These are phyloP conservation scores for Phytophthora hibernalis DNA, from an alignment of 352 stramenopile genomes.

Conservation along the genomic window DNA sequence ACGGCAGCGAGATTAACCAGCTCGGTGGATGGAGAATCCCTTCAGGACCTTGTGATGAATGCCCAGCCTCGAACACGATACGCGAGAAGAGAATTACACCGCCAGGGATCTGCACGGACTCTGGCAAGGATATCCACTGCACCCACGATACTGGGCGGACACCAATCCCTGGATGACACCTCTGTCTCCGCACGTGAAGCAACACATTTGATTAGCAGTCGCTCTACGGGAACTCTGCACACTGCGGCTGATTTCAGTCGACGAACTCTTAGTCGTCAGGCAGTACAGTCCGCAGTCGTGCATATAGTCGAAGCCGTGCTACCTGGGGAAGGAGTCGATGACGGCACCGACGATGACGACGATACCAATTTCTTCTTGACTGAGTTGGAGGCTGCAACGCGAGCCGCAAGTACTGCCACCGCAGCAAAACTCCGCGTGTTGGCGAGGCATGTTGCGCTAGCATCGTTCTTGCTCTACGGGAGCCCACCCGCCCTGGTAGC, in stretches of 20 bases:
- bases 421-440: slow-evolving; percentile 38
- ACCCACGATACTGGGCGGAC: slow-evolving; percentile 10
- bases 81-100: slow-evolving; percentile 52
- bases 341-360: slow-evolving; percentile 40
- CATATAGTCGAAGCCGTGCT: slow-evolving; percentile 25
- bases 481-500: slow-evolving; percentile 32
- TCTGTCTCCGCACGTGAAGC: not conserved
- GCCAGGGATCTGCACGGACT: slow-evolving; percentile 33
- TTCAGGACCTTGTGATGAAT: slow-evolving; percentile 40
- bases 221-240: slow-evolving; percentile 11
- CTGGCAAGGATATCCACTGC: slow-evolving; percentile 48
- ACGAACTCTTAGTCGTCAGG: slow-evolving; percentile 20
- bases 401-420: slow-evolving; percentile 24
- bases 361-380: slow-evolving; percentile 79
- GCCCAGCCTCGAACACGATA: slow-evolving; percentile 61
- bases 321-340: slow-evolving; percentile 10
- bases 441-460: slow-evolving; percentile 48
- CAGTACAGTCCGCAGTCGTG: slow-evolving; percentile 14
- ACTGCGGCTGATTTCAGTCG: not conserved
- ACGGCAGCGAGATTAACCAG: slow-evolving; percentile 10
- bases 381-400: slow-evolving; percentile 59
- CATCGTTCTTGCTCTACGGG: slow-evolving; percentile 66
- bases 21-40: slow-evolving; percentile 15
- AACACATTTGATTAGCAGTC: slow-evolving; percentile 7
- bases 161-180: slow-evolving; percentile 8